Conservation (phyloP, 148 eudicot species). For the Nyssa sinensis region DNA sequence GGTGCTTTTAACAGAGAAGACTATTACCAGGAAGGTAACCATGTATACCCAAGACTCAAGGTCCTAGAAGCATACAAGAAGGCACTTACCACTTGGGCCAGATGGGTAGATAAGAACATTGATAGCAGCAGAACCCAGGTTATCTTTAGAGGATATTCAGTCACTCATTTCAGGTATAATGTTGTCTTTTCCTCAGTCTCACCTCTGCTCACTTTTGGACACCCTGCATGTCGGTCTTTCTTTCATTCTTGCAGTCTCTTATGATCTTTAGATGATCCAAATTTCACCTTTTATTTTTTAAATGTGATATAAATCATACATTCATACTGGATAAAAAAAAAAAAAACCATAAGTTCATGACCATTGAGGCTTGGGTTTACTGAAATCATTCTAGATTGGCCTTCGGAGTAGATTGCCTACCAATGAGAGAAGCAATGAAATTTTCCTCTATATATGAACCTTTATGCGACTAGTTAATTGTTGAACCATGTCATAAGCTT, state of each 20-base stretch:
- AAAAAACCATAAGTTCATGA: too few relatives aligned
- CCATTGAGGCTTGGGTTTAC: not conserved
- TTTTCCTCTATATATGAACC: too few relatives aligned
- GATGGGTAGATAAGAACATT: conserved; percentile 75
- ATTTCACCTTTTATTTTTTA: not conserved
- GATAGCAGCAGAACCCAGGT: conserved; percentile 64
- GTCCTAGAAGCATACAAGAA: conserved; percentile 70
- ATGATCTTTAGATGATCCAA: not conserved
- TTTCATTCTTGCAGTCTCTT: not conserved
- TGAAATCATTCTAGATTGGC: conserved; percentile 3
- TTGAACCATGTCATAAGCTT: too few relatives aligned
- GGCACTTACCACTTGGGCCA: conserved; percentile 86
- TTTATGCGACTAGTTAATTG: too few relatives aligned
- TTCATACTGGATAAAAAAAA: too few relatives aligned
- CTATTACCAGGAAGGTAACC: conserved; percentile 88
- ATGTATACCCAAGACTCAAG: conserved; percentile 63
- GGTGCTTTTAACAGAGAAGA: conserved; percentile 51
- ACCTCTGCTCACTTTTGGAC: not conserved
- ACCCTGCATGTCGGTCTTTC: not conserved
- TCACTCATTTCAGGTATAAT: conserved; percentile 75
- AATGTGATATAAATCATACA: not conserved
- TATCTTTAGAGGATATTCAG: conserved; percentile 82
- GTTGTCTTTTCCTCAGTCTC: not conserved
- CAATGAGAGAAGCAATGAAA: too few relatives aligned
- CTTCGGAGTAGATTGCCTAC: not conserved